phyloP scores from a whole-genome alignment of 164 flowering plant species.

The Macadamia integrifolia region DNA sequence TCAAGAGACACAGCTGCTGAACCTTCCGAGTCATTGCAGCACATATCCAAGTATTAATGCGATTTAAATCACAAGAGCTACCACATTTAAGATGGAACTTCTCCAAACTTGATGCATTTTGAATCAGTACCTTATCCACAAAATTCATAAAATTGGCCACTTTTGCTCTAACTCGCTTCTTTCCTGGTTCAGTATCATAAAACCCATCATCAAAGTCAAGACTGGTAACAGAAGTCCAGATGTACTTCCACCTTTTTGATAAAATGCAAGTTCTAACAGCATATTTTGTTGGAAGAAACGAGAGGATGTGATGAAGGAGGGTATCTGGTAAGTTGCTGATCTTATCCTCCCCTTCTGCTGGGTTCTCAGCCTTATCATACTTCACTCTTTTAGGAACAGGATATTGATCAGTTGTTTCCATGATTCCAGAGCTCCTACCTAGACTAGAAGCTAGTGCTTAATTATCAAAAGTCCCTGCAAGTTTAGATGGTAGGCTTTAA shows the following conservation, averaged over 20 bases:
- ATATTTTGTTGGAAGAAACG: not conserved
- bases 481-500: too few relatives aligned
- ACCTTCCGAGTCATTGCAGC: conserved; percentile 13
- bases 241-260: not conserved
- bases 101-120: too few relatives aligned
- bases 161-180: too few relatives aligned
- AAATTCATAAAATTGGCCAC: not conserved
- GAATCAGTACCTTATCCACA: not conserved
- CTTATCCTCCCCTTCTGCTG: not conserved
- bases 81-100: not conserved
- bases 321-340: not conserved
- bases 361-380: too few relatives aligned
- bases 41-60: conserved; percentile 4
- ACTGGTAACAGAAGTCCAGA: not conserved
- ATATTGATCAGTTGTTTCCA: too few relatives aligned
- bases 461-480: too few relatives aligned
- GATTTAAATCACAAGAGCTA: not conserved
- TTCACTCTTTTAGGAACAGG: too few relatives aligned
- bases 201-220: not conserved
- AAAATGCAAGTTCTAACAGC: not conserved
- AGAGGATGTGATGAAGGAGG: not conserved
- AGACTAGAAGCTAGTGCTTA: too few relatives aligned
- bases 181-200: not conserved
- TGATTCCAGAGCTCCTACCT: too few relatives aligned
- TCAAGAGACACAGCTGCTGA: conserved; percentile 18